phyloP scores from a whole-genome alignment of 164 flowering plant species.

The Tinospora cordifolia region DNA sequence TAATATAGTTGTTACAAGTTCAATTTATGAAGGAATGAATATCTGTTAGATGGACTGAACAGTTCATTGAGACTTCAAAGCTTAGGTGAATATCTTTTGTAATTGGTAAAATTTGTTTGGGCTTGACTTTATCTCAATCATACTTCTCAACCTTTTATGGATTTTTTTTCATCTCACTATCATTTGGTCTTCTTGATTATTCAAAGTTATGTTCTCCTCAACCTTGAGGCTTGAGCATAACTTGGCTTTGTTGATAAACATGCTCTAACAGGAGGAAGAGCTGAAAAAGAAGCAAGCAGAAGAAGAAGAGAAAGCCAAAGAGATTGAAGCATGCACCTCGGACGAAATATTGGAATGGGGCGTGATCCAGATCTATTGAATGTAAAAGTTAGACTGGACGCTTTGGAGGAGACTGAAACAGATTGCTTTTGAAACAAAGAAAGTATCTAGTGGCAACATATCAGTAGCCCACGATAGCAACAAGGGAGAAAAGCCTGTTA shows the following conservation, averaged over 20 bases:
- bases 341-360: constrained; percentile 26
- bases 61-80: too few species aligned
- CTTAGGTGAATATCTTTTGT: too few species aligned
- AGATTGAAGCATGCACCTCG: constrained; percentile 28
- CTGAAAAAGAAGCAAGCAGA: constrained; percentile 46
- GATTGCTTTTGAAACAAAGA: constrained; percentile 47
- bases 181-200: background rate
- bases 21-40: too few species aligned
- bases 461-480: constrained; percentile 14
- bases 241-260: background rate
- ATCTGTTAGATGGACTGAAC: too few species aligned
- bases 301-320: constrained; percentile 50
- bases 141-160: background rate
- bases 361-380: constrained; percentile 39
- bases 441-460: constrained; percentile 14
- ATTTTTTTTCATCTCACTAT: background rate
- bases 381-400: constrained; percentile 60
- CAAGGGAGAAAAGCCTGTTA: constrained; percentile 10
- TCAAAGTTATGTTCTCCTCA: background rate
- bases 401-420: constrained; percentile 65
- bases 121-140: too few species aligned
- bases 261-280: constrained; percentile 45
- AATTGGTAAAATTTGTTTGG: too few species aligned
- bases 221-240: background rate
- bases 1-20: too few species aligned